Conservation (phyloP, 805 yeast species). For the Saturnispora sekii region DNA sequence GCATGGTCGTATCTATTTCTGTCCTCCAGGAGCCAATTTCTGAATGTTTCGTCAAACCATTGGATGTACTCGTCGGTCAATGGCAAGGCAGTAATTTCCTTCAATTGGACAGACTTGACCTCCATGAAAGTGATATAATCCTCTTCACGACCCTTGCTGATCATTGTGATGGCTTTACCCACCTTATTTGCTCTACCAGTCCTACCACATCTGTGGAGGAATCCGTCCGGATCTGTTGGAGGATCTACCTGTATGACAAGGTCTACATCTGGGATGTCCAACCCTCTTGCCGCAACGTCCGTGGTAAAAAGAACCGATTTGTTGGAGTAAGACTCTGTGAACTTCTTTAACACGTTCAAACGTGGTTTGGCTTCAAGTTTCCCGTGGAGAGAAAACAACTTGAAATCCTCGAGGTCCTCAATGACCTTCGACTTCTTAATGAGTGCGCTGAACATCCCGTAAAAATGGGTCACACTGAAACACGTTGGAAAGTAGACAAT, state of each 20-base stretch:
- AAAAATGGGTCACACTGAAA: slow-evolving; percentile 68
- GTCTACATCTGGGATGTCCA: slow-evolving; percentile 92
- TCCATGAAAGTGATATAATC: slow-evolving; percentile 73
- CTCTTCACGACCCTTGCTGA: slow-evolving; percentile 69
- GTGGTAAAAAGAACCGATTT: slow-evolving; percentile 75
- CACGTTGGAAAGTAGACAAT: slow-evolving; percentile 94
- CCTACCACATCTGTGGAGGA: slow-evolving; percentile 89
- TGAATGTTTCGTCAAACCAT: slow-evolving; percentile 27
- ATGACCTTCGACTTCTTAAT: slow-evolving; percentile 19
- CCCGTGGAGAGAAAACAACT: slow-evolving; percentile 78
- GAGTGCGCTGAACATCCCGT: slow-evolving; percentile 41
- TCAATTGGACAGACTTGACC: slow-evolving; percentile 54
- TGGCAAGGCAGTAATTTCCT: slow-evolving; percentile 26
- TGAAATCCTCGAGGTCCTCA: slow-evolving; percentile 14
- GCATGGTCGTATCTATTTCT: slow-evolving; percentile 77
- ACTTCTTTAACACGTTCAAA: slow-evolving; percentile 55
- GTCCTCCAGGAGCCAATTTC: slow-evolving; percentile 58
- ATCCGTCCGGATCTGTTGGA: slow-evolving; percentile 86
- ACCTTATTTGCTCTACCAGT: slow-evolving; percentile 85
- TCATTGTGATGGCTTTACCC: slow-evolving; percentile 70
- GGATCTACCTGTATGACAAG: slow-evolving; percentile 91
- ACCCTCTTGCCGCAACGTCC: slow-evolving; percentile 97
- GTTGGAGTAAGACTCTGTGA: slow-evolving; percentile 36
- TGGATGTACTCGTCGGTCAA: slow-evolving; percentile 11
- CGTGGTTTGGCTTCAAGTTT: slow-evolving; percentile 77